Evolutionary conservation across 768 basidiomycete species (phyloP).

Genomic region (Naematelia aurantialba): DNA sequence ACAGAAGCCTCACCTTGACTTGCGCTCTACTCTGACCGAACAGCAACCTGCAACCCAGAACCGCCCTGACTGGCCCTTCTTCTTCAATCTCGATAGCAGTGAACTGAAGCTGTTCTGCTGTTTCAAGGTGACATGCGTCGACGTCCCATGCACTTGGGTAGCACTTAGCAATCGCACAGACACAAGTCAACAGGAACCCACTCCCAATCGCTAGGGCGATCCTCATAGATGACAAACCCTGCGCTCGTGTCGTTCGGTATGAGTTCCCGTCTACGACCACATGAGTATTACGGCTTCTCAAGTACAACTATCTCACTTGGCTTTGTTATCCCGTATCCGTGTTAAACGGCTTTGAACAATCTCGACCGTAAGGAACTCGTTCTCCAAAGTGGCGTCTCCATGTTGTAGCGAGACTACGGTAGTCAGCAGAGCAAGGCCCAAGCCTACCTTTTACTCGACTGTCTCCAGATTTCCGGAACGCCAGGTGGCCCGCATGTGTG

Average conservation of each 20-base stretch:
- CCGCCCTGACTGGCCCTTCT: slow-evolving; percentile 47
- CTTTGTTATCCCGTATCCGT: slow-evolving; percentile 66
- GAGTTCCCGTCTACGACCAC: slow-evolving; percentile 69
- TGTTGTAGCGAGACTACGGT: not conserved
- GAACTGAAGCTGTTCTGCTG: slow-evolving; percentile 65
- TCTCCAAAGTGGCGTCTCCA: slow-evolving; percentile 57
- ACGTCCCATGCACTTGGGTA: slow-evolving; percentile 58
- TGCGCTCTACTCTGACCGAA: slow-evolving; percentile 67
- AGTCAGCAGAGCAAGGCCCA: not conserved
- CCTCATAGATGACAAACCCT: slow-evolving; percentile 84
- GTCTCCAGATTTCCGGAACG: slow-evolving; percentile 54
- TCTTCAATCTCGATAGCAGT: slow-evolving; percentile 64
- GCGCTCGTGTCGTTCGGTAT: slow-evolving; percentile 64
- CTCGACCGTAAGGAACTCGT: slow-evolving; percentile 67
- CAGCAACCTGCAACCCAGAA: slow-evolving; percentile 51
- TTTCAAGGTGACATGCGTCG: slow-evolving; percentile 87
- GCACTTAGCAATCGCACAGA: not conserved
- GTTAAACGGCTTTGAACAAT: slow-evolving; percentile 78
- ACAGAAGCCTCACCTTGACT: slow-evolving; percentile 55
- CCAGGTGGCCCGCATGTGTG: slow-evolving; percentile 49
- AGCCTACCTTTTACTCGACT: slow-evolving; percentile 45
- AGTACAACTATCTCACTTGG: slow-evolving; percentile 61
- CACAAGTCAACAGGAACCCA: slow-evolving; percentile 50
- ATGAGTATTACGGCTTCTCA: no score
- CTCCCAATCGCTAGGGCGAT: slow-evolving; percentile 54